Evolutionary conservation across 2,329 filamentous ascomycete genomes (phyloP).

Genomic region (Colletotrichum brevisporum): DNA sequence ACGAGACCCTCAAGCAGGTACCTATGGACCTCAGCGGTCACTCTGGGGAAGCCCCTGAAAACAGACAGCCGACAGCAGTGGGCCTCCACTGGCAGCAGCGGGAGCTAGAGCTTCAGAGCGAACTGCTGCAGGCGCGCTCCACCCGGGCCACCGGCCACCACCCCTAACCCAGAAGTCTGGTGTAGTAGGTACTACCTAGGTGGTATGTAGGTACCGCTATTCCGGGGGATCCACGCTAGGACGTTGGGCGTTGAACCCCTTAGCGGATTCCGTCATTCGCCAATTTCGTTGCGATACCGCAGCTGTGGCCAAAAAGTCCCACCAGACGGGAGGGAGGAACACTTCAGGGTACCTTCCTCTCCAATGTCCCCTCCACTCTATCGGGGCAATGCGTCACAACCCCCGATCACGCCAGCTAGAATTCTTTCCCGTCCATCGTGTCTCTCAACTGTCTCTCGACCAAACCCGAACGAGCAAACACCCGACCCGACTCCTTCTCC

Average conservation of each 20-base stretch:
- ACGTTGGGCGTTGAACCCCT: slow-evolving; percentile 3
- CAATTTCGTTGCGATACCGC: slow-evolving; percentile 36
- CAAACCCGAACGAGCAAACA: background rate
- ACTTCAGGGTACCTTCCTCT: too few relatives aligned
- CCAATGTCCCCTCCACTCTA: too few relatives aligned
- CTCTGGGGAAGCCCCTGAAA: slow-evolving; percentile 19
- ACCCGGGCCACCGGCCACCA: slow-evolving; percentile 5
- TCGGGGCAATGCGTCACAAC: slow-evolving; percentile 19
- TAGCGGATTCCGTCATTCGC: slow-evolving; percentile 41
- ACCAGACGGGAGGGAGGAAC: too few relatives aligned
- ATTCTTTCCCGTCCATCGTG: background rate
- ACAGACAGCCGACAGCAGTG: slow-evolving; percentile 15
- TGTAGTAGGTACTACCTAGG: background rate
- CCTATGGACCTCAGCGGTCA: slow-evolving; percentile 2
- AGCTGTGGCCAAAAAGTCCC: background rate
- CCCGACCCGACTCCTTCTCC: background rate
- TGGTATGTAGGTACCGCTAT: too few relatives aligned
- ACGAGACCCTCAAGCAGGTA: background rate
- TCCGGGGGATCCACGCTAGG: slow-evolving; percentile 34
- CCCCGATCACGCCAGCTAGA: background rate
- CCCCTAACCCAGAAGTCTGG: slow-evolving; percentile 19
- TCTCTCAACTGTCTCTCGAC: slow-evolving; percentile 12
- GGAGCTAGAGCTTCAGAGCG: slow-evolving; percentile 26
- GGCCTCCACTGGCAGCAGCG: slow-evolving; percentile 12
- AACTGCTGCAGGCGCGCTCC: slow-evolving; percentile 24